phyloP scores from a whole-genome alignment of 306 rosid species.

The Glycine latifolia region DNA sequence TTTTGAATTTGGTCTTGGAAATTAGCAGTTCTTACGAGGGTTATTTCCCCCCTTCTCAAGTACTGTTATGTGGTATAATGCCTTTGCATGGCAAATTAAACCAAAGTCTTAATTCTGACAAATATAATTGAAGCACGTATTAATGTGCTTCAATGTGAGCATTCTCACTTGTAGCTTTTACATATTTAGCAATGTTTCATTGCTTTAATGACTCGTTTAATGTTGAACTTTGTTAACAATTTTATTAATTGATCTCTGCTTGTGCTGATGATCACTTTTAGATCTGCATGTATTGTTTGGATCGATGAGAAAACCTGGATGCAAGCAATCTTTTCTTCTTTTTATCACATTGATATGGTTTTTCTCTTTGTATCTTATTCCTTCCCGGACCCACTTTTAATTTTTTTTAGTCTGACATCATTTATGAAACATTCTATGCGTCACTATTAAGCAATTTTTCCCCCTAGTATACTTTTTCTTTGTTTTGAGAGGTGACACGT shows the following conservation, averaged over 20 bases:
- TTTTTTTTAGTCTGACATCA: slow-evolving; percentile 42
- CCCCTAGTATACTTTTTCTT: slow-evolving; percentile 15
- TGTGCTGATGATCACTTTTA: too few relatives aligned
- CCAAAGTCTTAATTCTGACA: slow-evolving; percentile 51
- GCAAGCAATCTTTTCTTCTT: slow-evolving; percentile 33
- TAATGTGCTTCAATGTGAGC: slow-evolving; percentile 55
- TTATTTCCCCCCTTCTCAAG: slow-evolving; percentile 43
- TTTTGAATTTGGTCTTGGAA: slow-evolving; percentile 56
- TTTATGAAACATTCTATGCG: slow-evolving; percentile 59
- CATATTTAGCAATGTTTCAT: slow-evolving; percentile 8
- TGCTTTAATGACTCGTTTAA: background rate
- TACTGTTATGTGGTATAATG: slow-evolving; percentile 63
- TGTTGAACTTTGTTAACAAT: slow-evolving; percentile 18
- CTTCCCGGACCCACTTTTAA: slow-evolving; percentile 41
- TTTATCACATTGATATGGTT: slow-evolving; percentile 43
- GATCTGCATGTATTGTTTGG: slow-evolving; percentile 34
- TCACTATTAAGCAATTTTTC: slow-evolving; percentile 53
- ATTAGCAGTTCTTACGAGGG: slow-evolving; percentile 48
- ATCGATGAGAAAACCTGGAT: slow-evolving; percentile 40
- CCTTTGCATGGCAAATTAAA: slow-evolving; percentile 65
- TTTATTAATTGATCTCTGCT: background rate
- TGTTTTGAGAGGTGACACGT: slow-evolving; percentile 26
- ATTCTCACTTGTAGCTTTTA: slow-evolving; percentile 45
- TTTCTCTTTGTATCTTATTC: slow-evolving; percentile 44
- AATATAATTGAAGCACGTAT: slow-evolving; percentile 46